Evolutionary conservation across 352 stramenopile species (phyloP).

Genomic region (Phytophthora pseudosyringae): DNA sequence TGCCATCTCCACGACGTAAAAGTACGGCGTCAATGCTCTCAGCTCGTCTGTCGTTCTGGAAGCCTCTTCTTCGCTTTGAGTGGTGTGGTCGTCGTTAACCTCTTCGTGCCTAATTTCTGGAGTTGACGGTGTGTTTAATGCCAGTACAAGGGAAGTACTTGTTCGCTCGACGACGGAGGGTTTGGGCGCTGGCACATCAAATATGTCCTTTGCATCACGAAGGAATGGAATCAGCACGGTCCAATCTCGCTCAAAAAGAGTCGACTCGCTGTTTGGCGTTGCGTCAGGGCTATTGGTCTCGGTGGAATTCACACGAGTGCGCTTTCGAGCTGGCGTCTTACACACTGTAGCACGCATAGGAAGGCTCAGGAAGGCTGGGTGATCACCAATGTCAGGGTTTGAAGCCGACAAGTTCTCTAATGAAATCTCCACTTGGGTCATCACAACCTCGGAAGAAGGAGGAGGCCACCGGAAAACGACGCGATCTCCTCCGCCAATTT

Average conservation of each 20-base stretch:
- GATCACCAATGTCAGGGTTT: neutral
- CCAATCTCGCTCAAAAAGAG: slow-evolving; percentile 20
- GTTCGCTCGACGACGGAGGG: slow-evolving; percentile 29
- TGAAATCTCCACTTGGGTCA: slow-evolving; percentile 12
- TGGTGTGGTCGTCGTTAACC: neutral
- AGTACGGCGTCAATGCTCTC: slow-evolving; percentile 44
- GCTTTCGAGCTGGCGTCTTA: slow-evolving; percentile 25
- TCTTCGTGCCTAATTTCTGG: neutral
- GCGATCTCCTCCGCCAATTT: slow-evolving; percentile 8
- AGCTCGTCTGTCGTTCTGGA: neutral
- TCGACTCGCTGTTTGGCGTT: neutral
- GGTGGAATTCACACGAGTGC: slow-evolving; percentile 34
- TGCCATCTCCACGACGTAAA: slow-evolving; percentile 71
- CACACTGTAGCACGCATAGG: slow-evolving; percentile 9
- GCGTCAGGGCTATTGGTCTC: slow-evolving; percentile 1
- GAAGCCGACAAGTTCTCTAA: neutral
- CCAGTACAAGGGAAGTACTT: slow-evolving; percentile 20
- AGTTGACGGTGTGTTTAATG: slow-evolving; percentile 5
- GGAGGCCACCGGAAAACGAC: slow-evolving; percentile 30
- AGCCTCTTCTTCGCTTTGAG: neutral
- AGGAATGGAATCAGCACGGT: slow-evolving; percentile 25
- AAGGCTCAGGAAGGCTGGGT: slow-evolving; percentile 17
- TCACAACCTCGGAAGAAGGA: slow-evolving; percentile 7
- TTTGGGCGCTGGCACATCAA: slow-evolving; percentile 4
- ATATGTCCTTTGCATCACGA: slow-evolving; percentile 10